phyloP scores from a whole-genome alignment of 2,329 filamentous ascomycete species.

The Fusarium nematophilum region DNA sequence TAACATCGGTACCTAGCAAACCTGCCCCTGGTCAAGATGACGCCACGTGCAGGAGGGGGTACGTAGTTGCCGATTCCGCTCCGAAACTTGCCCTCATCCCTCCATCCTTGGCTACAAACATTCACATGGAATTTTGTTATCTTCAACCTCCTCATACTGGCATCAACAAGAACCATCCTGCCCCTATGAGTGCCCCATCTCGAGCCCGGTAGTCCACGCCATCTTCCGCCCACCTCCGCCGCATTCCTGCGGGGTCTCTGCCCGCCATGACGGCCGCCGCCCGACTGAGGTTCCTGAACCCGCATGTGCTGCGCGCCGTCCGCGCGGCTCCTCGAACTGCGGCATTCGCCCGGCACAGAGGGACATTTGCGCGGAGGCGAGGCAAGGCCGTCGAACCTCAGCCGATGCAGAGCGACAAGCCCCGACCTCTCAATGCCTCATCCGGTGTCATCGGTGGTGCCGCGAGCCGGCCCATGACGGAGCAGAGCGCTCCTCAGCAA shows the following conservation, averaged over 20 bases:
- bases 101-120: slow-evolving; percentile 9
- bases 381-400: slow-evolving; percentile 71
- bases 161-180: background rate
- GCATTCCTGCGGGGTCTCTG: slow-evolving; percentile 9
- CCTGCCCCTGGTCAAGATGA: slow-evolving; percentile 30
- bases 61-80: slow-evolving; percentile 39
- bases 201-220: slow-evolving; percentile 24
- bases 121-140: slow-evolving; percentile 2
- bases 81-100: slow-evolving; percentile 21
- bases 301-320: slow-evolving; percentile 70
- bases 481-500: slow-evolving; percentile 13
- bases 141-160: slow-evolving; percentile 8
- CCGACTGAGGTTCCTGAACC: slow-evolving; percentile 76
- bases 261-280: slow-evolving; percentile 70
- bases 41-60: slow-evolving; percentile 41
- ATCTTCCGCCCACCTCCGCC: slow-evolving; percentile 1
- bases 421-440: slow-evolving; percentile 29
- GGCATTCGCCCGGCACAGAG: slow-evolving; percentile 53
- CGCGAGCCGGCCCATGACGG: slow-evolving; percentile 16
- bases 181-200: slow-evolving; percentile 30
- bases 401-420: slow-evolving; percentile 41
- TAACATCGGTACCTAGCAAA: slow-evolving; percentile 34
- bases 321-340: slow-evolving; percentile 51
- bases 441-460: slow-evolving; percentile 25
- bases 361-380: slow-evolving; percentile 65